Conservation (phyloP, 345 rosid genomes). For the Boechera divaricarpa region DNA sequence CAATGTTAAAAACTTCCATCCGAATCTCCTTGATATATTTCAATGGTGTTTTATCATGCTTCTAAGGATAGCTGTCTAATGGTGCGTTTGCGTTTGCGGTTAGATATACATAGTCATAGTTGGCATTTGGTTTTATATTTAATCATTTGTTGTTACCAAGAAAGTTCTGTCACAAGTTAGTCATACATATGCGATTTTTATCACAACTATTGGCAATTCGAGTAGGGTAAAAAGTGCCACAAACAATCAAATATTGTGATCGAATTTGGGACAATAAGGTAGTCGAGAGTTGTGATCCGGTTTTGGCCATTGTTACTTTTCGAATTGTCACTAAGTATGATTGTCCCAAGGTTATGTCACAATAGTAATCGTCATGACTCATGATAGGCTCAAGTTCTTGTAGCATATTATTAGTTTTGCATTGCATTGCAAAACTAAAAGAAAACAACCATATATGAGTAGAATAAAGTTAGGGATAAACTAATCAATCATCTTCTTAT, state of each 20-base stretch:
- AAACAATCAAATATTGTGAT: too few relatives aligned
- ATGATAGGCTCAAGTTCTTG: background rate
- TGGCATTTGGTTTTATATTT: background rate
- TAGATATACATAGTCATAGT: background rate
- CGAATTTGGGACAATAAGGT: too few relatives aligned
- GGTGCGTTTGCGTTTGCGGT: background rate
- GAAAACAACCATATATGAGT: background rate
- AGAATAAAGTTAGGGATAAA: slow-evolving; percentile 1
- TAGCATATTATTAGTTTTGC: background rate
- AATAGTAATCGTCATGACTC: too few relatives aligned
- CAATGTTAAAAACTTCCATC: slow-evolving; percentile 34
- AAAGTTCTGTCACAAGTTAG: background rate
- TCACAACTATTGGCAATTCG: background rate
- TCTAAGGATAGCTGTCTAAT: background rate
- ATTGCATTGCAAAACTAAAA: background rate
- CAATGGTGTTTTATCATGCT: slow-evolving; percentile 15
- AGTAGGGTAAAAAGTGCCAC: too few relatives aligned
- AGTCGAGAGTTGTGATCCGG: too few relatives aligned
- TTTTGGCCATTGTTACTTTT: too few relatives aligned
- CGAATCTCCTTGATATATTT: slow-evolving; percentile 33
- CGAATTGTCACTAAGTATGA: too few relatives aligned
- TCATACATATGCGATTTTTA: background rate
- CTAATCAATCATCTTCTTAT: slow-evolving; percentile 15
- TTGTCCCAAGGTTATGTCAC: too few relatives aligned
- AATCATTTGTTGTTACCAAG: background rate